Percentiles rank a stretch among this genome's conserved stretches.
phyloP scores from a whole-genome alignment of 2,329 filamentous ascomycete species.

The Fusarium equiseti region DNA sequence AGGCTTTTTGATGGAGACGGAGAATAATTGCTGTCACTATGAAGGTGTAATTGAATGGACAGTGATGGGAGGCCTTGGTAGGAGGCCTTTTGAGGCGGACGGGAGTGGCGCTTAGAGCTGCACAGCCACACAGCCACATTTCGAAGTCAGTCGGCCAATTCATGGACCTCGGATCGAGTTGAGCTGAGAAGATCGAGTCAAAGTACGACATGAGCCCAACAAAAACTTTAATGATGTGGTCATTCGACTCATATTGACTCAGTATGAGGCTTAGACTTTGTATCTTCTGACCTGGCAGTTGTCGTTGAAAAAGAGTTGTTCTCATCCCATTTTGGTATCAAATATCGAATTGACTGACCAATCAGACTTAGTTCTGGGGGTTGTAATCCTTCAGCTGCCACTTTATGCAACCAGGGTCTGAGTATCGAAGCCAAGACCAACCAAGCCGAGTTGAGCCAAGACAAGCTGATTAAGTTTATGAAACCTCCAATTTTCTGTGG shows the following conservation, averaged over 20 bases:
- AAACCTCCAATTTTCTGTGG: background rate
- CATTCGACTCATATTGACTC: background rate
- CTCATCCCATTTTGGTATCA: conserved; percentile 18
- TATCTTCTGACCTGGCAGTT: background rate
- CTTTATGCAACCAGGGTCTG: conserved; percentile 34
- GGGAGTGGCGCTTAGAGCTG: background rate
- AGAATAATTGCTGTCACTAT: background rate
- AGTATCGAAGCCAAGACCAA: conserved; percentile 19
- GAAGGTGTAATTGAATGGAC: background rate
- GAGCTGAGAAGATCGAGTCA: background rate
- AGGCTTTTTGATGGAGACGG: conserved; percentile 1
- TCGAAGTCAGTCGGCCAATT: background rate
- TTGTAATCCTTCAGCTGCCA: conserved; percentile 19
- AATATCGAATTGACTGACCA: conserved; percentile 22
- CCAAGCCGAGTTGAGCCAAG: conserved; percentile 10
- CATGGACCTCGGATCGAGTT: background rate
- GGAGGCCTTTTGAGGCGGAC: background rate
- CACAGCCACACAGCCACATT: conserved; percentile 6
- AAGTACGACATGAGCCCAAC: background rate
- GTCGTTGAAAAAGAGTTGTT: conserved; percentile 39
- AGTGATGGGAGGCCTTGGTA: conserved; percentile 21
- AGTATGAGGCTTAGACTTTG: background rate
- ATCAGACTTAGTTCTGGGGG: conserved; percentile 10
- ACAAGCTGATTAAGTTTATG: conserved; percentile 5
- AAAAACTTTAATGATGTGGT: background rate